Evolutionary conservation across 495 filamentous ascomycete genomes (phyloP).

Genomic region (Platismatia glauca): DNA sequence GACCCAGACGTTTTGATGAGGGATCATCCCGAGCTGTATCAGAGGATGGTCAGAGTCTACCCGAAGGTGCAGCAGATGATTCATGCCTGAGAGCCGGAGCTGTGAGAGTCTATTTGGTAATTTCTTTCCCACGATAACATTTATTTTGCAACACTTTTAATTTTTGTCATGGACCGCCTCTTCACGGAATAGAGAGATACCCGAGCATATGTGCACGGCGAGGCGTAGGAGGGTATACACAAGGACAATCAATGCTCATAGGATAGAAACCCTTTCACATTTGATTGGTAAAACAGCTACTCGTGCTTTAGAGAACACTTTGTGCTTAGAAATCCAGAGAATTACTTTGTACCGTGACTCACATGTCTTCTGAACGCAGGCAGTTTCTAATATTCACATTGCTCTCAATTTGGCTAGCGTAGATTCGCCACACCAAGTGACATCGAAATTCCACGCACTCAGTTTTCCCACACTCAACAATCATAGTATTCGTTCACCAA

Average conservation of each 20-base stretch:
- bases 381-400: too few species aligned
- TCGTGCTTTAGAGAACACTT: not conserved
- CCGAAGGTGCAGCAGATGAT: constrained; percentile 71
- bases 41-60: constrained; percentile 67
- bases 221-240: not conserved
- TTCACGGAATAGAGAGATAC: not conserved
- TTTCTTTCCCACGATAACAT: not conserved
- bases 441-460: not conserved
- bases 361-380: too few species aligned
- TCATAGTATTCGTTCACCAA: not conserved
- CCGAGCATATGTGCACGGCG: not conserved
- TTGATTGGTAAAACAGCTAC: not conserved
- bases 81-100: constrained; percentile 38
- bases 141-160: not conserved
- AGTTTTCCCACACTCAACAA: not conserved
- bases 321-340: not conserved
- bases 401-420: not conserved
- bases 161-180: not conserved
- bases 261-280: not conserved
- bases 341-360: too few species aligned
- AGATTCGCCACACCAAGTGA: not conserved
- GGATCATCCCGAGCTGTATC: constrained; percentile 73
- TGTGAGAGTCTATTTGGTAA: not conserved
- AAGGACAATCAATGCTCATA: not conserved
- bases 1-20: constrained; percentile 77